Base-by-base conservation (phyloP, 164 flowering plant species). In the Vitis vinifera region DNA sequence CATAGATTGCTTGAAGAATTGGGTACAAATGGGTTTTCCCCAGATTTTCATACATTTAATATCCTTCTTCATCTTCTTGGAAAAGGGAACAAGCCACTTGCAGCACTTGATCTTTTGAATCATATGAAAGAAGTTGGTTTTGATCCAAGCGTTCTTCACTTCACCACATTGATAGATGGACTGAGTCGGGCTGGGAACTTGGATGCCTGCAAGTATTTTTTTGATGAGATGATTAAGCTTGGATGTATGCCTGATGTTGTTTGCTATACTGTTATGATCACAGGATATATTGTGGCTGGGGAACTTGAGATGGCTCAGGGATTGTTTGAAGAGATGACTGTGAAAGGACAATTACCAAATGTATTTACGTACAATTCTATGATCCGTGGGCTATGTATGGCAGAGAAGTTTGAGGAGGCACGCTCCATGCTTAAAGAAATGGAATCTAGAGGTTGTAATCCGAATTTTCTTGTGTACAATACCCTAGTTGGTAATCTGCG, bases 321-420 rank as follows among this genome's bases (percentile, higher is more conserved):
- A 62, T 49, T 85, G 79, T 95, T 95, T 73, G 76, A 77, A 69
- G 94, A 88, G 19, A 95, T 91, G 99, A 76, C 85, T 19, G 47
- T 27, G 16, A 85, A 70, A 23, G 99, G 98, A 30, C 85, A 84
- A 63, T 72, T 93, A 23, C 99, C 98, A 10, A 95, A 89, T 83
- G 99, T 88, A 47, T 95, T 76, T 71, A 93, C 98, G 0, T 95
- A 91, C 73, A 86, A 91, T 76, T 84, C 94, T n/a, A 91, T 93
- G 96, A 93, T 95, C 69, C 91, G 92, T 50, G 97, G 97, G 23
- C 84, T 87, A 74, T 95, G 99, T 75, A 79, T 80, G 78, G 89
- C 84, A 7, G 83, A 81, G 63, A 88, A 82, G 73, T 95, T 86
- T 69, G 81, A 86, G 11, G 91, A 91, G 68, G 98, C 97, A 15